Percentiles rank a stretch among this genome's conserved stretches.
Evolutionary conservation across 495 filamentous ascomycete genomes (phyloP).

Genomic region (Trichoderma parareesei): DNA sequence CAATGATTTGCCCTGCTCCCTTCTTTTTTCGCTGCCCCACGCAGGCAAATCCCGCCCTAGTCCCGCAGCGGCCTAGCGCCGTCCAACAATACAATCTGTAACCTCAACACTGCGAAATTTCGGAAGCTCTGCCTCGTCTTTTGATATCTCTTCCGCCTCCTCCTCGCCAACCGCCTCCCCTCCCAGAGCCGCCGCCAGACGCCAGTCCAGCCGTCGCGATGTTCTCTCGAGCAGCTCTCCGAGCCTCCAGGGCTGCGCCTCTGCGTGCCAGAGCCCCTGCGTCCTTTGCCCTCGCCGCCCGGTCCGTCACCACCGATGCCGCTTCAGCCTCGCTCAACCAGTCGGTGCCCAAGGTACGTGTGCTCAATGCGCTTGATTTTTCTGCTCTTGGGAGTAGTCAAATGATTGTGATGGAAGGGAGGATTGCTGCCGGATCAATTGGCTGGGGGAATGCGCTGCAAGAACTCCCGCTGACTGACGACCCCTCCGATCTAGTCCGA

Average conservation of each 20-base stretch:
- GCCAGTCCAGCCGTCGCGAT: constrained; percentile 4
- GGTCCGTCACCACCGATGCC: constrained; percentile 13
- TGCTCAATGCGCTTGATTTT: constrained; percentile 11
- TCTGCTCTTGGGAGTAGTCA: neutral
- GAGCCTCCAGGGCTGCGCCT: constrained; percentile 6
- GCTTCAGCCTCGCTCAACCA: constrained; percentile 12
- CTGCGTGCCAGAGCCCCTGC: constrained; percentile 8
- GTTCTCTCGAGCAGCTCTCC: constrained; percentile 13
- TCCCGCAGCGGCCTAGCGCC: constrained; percentile 1
- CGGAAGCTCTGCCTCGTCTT: neutral
- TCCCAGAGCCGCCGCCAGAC: neutral
- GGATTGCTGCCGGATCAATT: neutral
- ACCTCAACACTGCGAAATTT: constrained; percentile 13
- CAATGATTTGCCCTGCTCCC: neutral
- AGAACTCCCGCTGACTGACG: neutral
- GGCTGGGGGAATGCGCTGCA: neutral
- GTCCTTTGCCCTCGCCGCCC: constrained; percentile 5
- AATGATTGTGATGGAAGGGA: neutral
- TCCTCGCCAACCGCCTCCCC: constrained; percentile 10
- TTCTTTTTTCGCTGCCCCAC: neutral
- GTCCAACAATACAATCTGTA: constrained; percentile 10
- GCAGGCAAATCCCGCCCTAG: neutral
- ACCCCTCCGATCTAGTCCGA: constrained; percentile 54
- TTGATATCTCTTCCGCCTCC: constrained; percentile 5
- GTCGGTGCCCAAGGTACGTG: constrained; percentile 11